Evolutionary conservation across 31 red algal species (phyloP).

Genomic region (Asparagopsis taxiformis): DNA sequence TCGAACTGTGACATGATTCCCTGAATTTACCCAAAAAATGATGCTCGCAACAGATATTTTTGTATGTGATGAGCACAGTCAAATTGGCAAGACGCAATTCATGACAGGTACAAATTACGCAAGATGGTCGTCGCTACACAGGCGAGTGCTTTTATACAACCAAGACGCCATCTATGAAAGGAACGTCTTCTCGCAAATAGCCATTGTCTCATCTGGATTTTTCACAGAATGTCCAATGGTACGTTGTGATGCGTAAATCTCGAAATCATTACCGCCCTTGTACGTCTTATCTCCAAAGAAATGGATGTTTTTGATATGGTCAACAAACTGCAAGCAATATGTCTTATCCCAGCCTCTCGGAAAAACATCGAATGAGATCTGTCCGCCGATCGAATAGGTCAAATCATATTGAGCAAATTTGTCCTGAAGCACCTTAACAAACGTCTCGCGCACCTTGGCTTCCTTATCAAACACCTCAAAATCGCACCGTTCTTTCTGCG

Average conservation of each 20-base stretch:
- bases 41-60: too few species aligned
- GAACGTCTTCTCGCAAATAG: conserved; percentile 65
- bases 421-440: conserved; percentile 78
- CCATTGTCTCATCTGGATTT: conserved; percentile 76
- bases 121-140: too few species aligned
- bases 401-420: conserved; percentile 75
- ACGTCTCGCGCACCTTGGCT: conserved; percentile 52
- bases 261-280: conserved; percentile 93
- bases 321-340: conserved; percentile 83
- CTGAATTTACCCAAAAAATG: too few species aligned
- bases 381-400: conserved; percentile 96
- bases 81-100: too few species aligned
- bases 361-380: conserved; percentile 99
- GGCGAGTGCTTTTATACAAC: too few species aligned
- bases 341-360: conserved; percentile 97
- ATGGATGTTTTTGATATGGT: conserved; percentile 78
- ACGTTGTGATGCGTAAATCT: conserved; percentile 81
- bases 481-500: conserved; percentile 88
- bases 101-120: too few species aligned
- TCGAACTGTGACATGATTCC: too few species aligned
- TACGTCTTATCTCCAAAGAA: conserved; percentile 99
- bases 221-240: conserved; percentile 82
- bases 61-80: too few species aligned
- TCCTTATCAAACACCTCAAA: conserved; percentile 92
- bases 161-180: too few species aligned